phyloP scores from a whole-genome alignment of 805 yeast species.

The Ogataea haglerorum region DNA sequence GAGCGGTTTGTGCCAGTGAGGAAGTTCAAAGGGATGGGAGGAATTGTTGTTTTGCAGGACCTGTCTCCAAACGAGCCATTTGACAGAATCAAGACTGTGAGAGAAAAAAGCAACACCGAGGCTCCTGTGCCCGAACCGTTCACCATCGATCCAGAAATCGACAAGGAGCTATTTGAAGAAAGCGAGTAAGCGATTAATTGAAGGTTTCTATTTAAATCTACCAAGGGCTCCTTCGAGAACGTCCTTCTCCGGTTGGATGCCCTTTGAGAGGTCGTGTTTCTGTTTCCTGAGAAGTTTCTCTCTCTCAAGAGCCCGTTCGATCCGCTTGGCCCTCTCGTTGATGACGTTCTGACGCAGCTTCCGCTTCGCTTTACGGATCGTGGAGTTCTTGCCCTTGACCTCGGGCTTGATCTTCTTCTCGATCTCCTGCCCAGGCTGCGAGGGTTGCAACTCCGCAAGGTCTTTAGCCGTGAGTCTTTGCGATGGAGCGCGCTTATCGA shows the following conservation, averaged over 20 bases:
- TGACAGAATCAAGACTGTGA: slow-evolving; percentile 74
- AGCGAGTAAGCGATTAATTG: slow-evolving; percentile 18
- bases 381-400: slow-evolving; percentile 77
- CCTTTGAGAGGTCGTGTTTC: slow-evolving; percentile 40
- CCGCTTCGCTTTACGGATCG: slow-evolving; percentile 73
- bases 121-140: slow-evolving; percentile 76
- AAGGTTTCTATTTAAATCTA: slow-evolving; percentile 38
- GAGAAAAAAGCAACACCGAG: slow-evolving; percentile 69
- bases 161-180: slow-evolving; percentile 27
- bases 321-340: slow-evolving; percentile 76
- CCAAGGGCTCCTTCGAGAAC: slow-evolving; percentile 46
- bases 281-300: slow-evolving; percentile 71
- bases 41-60: slow-evolving; percentile 71
- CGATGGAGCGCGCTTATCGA: slow-evolving; percentile 64
- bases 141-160: slow-evolving; percentile 47
- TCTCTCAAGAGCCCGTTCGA: slow-evolving; percentile 66
- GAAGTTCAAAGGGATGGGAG: slow-evolving; percentile 63
- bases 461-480: slow-evolving; percentile 64
- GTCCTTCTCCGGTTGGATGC: slow-evolving; percentile 52
- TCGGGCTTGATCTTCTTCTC: slow-evolving; percentile 63
- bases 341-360: slow-evolving; percentile 82
- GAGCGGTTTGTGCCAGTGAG: slow-evolving; percentile 81
- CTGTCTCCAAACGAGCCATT: slow-evolving; percentile 56
- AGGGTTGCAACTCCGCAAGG: slow-evolving; percentile 39
- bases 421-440: slow-evolving; percentile 37